Evolutionary conservation across 768 basidiomycete species (phyloP).

Genomic region (Daedalea quercina): DNA sequence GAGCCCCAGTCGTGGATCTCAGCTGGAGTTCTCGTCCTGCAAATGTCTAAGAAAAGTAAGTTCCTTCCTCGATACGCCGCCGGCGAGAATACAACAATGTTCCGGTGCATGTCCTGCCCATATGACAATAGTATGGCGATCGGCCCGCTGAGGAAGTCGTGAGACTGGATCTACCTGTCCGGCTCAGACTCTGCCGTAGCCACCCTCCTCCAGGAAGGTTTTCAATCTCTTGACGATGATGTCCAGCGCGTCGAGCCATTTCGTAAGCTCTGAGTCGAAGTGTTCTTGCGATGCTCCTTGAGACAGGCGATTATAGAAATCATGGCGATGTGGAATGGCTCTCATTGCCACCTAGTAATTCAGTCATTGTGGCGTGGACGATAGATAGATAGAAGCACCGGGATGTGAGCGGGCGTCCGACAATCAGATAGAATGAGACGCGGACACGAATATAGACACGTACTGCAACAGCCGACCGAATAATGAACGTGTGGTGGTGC

Average conservation of each 20-base stretch:
- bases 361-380: neutral
- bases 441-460: conserved; percentile 17
- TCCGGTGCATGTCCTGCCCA: neutral
- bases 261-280: conserved; percentile 45
- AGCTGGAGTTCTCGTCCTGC: neutral
- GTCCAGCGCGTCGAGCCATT: conserved; percentile 58
- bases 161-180: neutral
- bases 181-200: conserved; percentile 45
- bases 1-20: neutral
- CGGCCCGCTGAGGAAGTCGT: neutral
- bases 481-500: conserved; percentile 61
- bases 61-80: neutral
- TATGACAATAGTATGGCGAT: neutral
- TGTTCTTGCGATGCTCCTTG: conserved; percentile 50
- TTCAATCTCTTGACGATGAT: conserved; percentile 43
- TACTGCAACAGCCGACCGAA: conserved; percentile 60
- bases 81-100: neutral
- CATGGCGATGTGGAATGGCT: conserved; percentile 50
- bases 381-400: conserved; percentile 3
- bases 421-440: neutral
- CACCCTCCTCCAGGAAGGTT: conserved; percentile 47
- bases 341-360: conserved; percentile 31
- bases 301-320: conserved; percentile 58
- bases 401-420: neutral
- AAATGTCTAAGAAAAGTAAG: neutral